phyloP scores from a whole-genome alignment of 305 asterid species.

The Fraxinus ornus region DNA sequence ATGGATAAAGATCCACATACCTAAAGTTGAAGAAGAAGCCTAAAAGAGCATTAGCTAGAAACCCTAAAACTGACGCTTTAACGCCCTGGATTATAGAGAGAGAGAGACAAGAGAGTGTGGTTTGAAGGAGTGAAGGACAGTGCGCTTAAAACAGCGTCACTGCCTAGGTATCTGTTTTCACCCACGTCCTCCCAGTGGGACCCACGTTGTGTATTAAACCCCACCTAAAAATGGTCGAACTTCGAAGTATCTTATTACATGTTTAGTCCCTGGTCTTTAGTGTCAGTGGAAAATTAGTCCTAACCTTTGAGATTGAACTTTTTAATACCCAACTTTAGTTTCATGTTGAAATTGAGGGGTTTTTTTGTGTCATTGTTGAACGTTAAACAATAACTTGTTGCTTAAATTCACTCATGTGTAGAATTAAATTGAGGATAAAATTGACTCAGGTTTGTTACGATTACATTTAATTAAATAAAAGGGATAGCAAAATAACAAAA shows the following conservation, averaged over 20 bases:
- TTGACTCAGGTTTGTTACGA: background rate
- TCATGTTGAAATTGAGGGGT: background rate
- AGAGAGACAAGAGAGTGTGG: slow-evolving; percentile 11
- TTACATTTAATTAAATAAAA: no score
- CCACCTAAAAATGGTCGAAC: background rate
- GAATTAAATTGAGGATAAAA: background rate
- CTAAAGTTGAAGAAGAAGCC: background rate
- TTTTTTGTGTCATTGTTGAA: background rate
- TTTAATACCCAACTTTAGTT: background rate
- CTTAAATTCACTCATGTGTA: background rate
- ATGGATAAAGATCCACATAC: background rate
- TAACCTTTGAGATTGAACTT: background rate
- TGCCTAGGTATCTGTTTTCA: background rate
- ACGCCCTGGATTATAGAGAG: slow-evolving; percentile 11
- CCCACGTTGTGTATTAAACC: background rate
- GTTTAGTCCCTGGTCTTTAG: background rate
- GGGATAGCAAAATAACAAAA: background rate
- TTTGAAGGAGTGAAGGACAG: background rate
- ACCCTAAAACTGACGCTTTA: background rate
- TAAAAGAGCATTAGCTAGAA: background rate
- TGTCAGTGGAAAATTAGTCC: background rate
- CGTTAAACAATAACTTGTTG: background rate
- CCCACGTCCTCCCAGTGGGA: background rate
- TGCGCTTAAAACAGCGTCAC: slow-evolving; percentile 2
- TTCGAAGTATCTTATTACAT: background rate